phyloP scores from a whole-genome alignment of 495 filamentous ascomycete species.

The Podospora conica region DNA sequence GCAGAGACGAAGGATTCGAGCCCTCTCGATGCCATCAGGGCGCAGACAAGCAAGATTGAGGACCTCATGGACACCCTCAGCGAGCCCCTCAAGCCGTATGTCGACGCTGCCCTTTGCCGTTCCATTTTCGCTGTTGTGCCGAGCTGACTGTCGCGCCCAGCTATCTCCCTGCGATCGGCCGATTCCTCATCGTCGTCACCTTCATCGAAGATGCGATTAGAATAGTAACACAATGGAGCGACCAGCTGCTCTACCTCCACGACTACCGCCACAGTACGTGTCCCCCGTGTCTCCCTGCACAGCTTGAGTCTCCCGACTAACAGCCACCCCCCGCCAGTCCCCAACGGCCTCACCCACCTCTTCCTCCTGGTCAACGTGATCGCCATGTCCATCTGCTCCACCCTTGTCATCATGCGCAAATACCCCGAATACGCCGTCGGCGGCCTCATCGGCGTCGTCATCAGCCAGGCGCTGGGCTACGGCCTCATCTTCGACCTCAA shows the following conservation, averaged over 20 bases:
- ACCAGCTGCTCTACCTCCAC: slow-evolving; percentile 88
- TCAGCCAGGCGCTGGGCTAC: slow-evolving; percentile 96
- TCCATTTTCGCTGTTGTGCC: neutral
- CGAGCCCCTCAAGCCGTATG: slow-evolving; percentile 94
- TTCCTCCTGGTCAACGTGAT: slow-evolving; percentile 90
- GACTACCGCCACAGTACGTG: slow-evolving; percentile 86
- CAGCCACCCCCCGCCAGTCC: slow-evolving; percentile 51
- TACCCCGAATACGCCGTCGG: slow-evolving; percentile 86
- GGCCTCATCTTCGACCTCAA: slow-evolving; percentile 98
- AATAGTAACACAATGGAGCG: slow-evolving; percentile 96
- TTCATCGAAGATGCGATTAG: slow-evolving; percentile 95
- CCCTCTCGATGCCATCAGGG: slow-evolving; percentile 83
- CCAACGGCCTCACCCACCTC: slow-evolving; percentile 80
- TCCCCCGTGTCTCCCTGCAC: slow-evolving; percentile 15
- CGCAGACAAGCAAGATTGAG: slow-evolving; percentile 97
- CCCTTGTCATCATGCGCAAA: slow-evolving; percentile 83
- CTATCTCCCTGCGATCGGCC: slow-evolving; percentile 89
- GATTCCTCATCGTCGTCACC: slow-evolving; percentile 96
- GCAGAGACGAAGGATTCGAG: slow-evolving; percentile 67
- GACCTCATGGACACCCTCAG: slow-evolving; percentile 83
- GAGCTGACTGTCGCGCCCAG: slow-evolving; percentile 37
- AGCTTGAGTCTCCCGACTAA: neutral
- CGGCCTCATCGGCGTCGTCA: slow-evolving; percentile 82
- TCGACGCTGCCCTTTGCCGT: slow-evolving; percentile 33
- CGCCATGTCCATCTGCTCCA: slow-evolving; percentile 77